Evolutionary conservation across 768 basidiomycete genomes (phyloP).

Genomic region (Hirschioporus abietinus): DNA sequence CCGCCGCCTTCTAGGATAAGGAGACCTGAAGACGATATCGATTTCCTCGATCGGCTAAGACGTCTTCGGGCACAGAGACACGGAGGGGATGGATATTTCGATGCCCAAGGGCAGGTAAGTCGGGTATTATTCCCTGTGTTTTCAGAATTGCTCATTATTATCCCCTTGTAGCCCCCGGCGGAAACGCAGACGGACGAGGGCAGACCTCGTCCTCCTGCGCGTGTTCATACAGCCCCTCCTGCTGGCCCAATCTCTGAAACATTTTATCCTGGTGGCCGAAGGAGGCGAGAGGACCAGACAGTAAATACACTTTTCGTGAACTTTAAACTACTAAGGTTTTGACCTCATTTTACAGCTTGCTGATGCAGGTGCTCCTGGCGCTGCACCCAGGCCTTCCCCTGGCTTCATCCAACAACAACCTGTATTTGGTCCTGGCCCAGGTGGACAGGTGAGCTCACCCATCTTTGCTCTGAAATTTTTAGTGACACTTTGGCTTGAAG

Average conservation of each 20-base stretch:
- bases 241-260: neutral
- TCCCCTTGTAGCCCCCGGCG: neutral
- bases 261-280: neutral
- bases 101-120: neutral
- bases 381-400: neutral
- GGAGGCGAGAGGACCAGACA: neutral
- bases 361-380: neutral
- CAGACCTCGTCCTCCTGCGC: neutral
- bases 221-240: neutral
- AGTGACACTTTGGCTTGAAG: no score
- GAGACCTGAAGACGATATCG: constrained; percentile 9
- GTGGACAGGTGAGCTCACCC: neutral
- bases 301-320: neutral
- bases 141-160: neutral
- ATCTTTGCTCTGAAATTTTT: neutral
- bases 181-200: neutral
- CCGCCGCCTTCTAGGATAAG: neutral
- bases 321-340: neutral
- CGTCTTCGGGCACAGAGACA: neutral
- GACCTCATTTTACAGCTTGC: neutral
- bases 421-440: neutral
- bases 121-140: neutral
- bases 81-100: neutral
- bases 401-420: neutral
- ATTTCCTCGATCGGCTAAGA: constrained; percentile 10